Conservation (phyloP, 2,329 filamentous ascomycete species). For the Chaetomium sp. region DNA sequence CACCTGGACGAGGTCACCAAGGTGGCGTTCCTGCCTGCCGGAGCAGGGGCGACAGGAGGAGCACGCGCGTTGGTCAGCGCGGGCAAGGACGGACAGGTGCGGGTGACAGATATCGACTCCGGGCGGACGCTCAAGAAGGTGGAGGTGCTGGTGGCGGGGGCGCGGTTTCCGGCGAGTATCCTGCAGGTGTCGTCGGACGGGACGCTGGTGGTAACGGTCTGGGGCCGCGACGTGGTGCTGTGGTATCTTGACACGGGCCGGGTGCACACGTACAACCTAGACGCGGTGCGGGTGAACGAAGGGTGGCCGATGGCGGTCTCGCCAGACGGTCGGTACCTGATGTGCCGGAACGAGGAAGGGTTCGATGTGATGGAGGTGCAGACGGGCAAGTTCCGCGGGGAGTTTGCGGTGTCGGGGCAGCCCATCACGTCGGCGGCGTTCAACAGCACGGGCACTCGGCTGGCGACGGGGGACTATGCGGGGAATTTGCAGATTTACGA, state of each 20-base stretch:
- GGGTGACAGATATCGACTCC: slow-evolving; percentile 30
- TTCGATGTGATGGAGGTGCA: slow-evolving; percentile 36
- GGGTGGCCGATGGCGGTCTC: slow-evolving; percentile 38
- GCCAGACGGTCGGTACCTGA: slow-evolving; percentile 33
- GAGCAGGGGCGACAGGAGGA: slow-evolving; percentile 11
- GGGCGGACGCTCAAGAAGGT: slow-evolving; percentile 33
- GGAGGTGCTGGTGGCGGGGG: slow-evolving; percentile 32
- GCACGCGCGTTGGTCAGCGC: slow-evolving; percentile 29
- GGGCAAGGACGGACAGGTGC: slow-evolving; percentile 33
- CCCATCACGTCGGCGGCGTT: slow-evolving; percentile 34
- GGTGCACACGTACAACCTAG: slow-evolving; percentile 33
- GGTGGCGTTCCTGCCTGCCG: slow-evolving; percentile 29
- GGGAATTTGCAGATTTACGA: slow-evolving; percentile 16
- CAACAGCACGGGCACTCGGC: slow-evolving; percentile 24
- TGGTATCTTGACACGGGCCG: slow-evolving; percentile 31
- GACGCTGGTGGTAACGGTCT: slow-evolving; percentile 32
- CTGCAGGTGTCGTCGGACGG: slow-evolving; percentile 32
- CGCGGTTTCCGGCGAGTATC: slow-evolving; percentile 24
- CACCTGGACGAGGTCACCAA: slow-evolving; percentile 35
- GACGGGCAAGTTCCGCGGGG: slow-evolving; percentile 30
- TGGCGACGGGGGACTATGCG: slow-evolving; percentile 28
- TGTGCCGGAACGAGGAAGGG: slow-evolving; percentile 36
- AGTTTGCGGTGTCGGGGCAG: slow-evolving; percentile 17
- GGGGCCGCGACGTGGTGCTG: slow-evolving; percentile 33
- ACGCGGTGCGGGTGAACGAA: slow-evolving; percentile 29